Evolutionary conservation across 164 flowering plant species (phyloP), one percentile per base, ranked within the genome.

Genomic region (Macadamia tetraphylla): DNA sequence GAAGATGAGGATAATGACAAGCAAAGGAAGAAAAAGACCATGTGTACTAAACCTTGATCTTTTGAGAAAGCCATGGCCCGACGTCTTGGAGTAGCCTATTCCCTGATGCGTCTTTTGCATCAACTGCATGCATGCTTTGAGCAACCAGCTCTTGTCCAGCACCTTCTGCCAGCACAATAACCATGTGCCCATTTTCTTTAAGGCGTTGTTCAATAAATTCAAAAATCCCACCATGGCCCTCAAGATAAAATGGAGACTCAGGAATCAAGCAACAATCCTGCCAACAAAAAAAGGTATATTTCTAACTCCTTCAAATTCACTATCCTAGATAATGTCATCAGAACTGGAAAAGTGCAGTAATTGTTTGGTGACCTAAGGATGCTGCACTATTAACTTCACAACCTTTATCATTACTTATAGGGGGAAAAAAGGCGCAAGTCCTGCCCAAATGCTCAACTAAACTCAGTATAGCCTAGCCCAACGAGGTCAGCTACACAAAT

Each of bases 91-190:
- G 94, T 58, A 86, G 78, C 76, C 76, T 82, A 76, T 91, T 91
- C 68, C 94, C 97, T 43, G 92, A 91, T 58, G 91, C 94, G 80
- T 91, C 97, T 80, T 78, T 78, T 73, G 77, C 78, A 46, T 56
- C 77, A 68, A 29, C 61, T 62, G 83, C 76, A 62, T 73, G 77
- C 72, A 75, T 66, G 67, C 76, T 69, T 65, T 82, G 77, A 10
- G 82, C 69, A 60, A 86, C 65, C 30, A 79, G 81, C n/a, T 84
- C 87, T 61, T 86, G 86, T 46, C 89, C 89, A 3, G 87, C 87
- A 56, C 89, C 89, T 76, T 86, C 89, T 6, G 89, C 89, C 49
- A 86, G 72, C 31, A 86, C 90, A 67, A 84, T 67, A 60, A 86
- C 87, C 84, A 84, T 80, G 69, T 86, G 87, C 23, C 86, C 90